Base-by-base conservation (phyloP, 2,329 filamentous ascomycete genomes). In the Diaporthe caulivora region DNA sequence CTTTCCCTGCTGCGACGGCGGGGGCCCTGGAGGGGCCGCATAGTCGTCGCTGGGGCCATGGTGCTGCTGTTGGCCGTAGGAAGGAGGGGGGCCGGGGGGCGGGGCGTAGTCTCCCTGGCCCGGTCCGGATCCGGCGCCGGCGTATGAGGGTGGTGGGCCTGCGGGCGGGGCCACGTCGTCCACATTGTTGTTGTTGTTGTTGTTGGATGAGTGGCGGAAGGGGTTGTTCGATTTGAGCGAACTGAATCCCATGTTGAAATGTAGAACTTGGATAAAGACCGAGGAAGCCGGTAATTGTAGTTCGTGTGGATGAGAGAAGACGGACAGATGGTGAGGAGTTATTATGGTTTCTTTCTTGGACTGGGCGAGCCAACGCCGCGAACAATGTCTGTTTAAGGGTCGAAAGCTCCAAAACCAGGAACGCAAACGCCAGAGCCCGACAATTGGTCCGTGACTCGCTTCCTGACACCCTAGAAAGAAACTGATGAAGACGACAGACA, bases 71-170 rank as follows among this genome's bases (percentile, higher is more conserved):
- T 72, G 70, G 44, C 49, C 42, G 21, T 62, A 40, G 17, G 47
- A 58, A 1, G 75, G 75, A 18, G 75, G 75, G 18, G 75, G 74
- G 1, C 72, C 75, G 1, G 75, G 58, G 3, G 75, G 74, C 5
- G 75, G 75, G 11, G 72, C 70, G 54, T 69, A 76, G 72, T 73
- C 69, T 13, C 37, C 47, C 11, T 57, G 60, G 7, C 42, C 31
- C 44, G 44, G 9, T n/a, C 57, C 62, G 29, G 69, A 44, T 31
- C 42, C 73, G 80, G 80, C 13, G 80, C 81, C 1, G 78, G 62
- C 40, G 83, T 82, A 53, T 81, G 80, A 55, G 79, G 79, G 73
- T 80, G 84, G 29, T 79, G 78, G 71, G 65, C n/a, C 42, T 44
- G 72, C 49, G 10, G 78, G 78, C 4, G 77, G 77, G 5, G 74